A percentile compares a stretch with the other conserved stretches of the same genome.
Evolutionary conservation across 2,329 filamentous ascomycete species (phyloP).

Genomic region (Monosporascus cannonballus): DNA sequence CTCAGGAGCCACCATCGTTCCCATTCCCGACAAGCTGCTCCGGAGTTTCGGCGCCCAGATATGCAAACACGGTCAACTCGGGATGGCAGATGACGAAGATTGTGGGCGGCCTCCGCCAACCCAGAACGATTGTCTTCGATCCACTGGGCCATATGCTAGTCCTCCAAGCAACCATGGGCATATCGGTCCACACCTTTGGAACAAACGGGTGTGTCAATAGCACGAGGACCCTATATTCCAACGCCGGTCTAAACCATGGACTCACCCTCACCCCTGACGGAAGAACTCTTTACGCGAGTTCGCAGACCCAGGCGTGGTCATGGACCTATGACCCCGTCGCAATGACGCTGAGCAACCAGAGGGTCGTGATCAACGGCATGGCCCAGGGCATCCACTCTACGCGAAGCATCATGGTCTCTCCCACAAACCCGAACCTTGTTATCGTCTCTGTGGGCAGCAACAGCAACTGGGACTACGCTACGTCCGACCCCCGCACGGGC

Average conservation of each 20-base stretch:
- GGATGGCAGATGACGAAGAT: constrained; percentile 24
- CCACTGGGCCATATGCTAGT: constrained; percentile 22
- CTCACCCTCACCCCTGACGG: constrained; percentile 33
- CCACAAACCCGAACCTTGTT: constrained; percentile 42
- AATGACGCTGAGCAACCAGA: constrained; percentile 32
- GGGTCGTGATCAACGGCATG: constrained; percentile 48
- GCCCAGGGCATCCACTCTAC: constrained; percentile 46
- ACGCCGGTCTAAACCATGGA: constrained; percentile 35
- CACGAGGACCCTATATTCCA: constrained; percentile 17
- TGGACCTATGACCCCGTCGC: constrained; percentile 49
- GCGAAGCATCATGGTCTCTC: constrained; percentile 48
- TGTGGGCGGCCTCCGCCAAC: constrained; percentile 19
- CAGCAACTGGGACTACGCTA: constrained; percentile 46
- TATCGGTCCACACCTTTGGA: constrained; percentile 23
- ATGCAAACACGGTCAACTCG: constrained; percentile 17
- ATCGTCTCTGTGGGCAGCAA: constrained; percentile 50
- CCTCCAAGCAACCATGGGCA: constrained; percentile 20
- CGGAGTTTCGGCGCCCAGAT: constrained; percentile 15
- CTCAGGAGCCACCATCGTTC: constrained; percentile 9
- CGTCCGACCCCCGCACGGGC: constrained; percentile 40
- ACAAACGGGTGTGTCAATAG: constrained; percentile 21
- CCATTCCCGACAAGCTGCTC: constrained; percentile 20
- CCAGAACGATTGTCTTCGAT: constrained; percentile 22
- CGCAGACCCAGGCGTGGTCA: constrained; percentile 40
- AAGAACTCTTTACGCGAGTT: constrained; percentile 38